Evolutionary conservation across 768 basidiomycete species (phyloP), one percentile per base, ranked within the genome.

Genomic region (Lactifluus echinatus): DNA sequence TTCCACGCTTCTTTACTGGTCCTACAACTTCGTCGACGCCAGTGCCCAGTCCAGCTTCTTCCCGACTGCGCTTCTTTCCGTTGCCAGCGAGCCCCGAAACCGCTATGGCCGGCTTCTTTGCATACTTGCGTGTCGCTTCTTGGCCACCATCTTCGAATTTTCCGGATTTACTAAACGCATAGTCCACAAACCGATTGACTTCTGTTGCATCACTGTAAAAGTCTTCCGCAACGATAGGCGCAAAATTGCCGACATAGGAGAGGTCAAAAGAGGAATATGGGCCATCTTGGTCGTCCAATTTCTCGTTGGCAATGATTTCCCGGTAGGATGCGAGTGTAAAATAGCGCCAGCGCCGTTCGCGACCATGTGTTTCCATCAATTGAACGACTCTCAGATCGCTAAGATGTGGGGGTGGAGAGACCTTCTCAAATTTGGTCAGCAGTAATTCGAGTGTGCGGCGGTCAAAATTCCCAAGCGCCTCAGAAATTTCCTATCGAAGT

Each of bases 331-430:
- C 76, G 43, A 86, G 68, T 0, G 89, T 89, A 72, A 82, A 93
- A 66, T 91, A 91, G 60, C 91, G 79, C 67, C 91, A 82, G 23
- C 91, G 85, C 28, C 92, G 84, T 71, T 97, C 90, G 34, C 92
- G 82, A 4, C 90, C 90, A 60, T 78, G 76, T 0, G 82, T 89
- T 71, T 96, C 94, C 78, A 86, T 85, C 28, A 89, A 69, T 36
- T 83, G 80, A 21, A 79, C 78, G 49, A 90, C 79, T 26, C 82
- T 78, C 39, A 89, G 74, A 67, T 93, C 87, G 50, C 74, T 74
- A 14, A 93, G 78, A 68, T 92, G 89, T 5, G 79, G 58, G 4
- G 91, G 91, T 14, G 84, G 82, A 10, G 74, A 75, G 57, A 67
- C 75, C 65, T 77, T 83, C 62, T 83, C 83, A 21, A 87, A 80